Evolutionary conservation across 768 basidiomycete genomes (phyloP).

Genomic region (Cytidiella melzeri): DNA sequence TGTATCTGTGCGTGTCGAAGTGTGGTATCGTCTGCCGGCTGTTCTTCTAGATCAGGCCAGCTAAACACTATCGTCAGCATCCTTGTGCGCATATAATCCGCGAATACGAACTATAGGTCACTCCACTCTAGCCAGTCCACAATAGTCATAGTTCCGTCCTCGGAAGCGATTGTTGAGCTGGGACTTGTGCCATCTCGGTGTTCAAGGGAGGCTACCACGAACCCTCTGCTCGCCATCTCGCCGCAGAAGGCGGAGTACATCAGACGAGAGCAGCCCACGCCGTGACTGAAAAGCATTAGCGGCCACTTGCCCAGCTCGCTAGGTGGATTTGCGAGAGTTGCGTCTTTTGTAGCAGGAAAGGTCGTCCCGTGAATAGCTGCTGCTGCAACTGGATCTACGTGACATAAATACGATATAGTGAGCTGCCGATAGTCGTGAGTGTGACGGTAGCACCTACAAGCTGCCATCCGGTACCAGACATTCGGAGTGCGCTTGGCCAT

Average conservation of each 20-base stretch:
- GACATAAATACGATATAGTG: too few relatives aligned
- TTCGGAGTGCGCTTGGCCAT: slow-evolving; percentile 28
- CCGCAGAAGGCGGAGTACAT: slow-evolving; percentile 40
- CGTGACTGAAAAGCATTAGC: slow-evolving; percentile 42
- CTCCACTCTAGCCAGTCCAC: slow-evolving; percentile 28
- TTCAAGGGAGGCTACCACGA: slow-evolving; percentile 39
- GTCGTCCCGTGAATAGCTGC: slow-evolving; percentile 27
- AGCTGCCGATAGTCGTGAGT: background rate
- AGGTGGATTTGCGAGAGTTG: slow-evolving; percentile 18
- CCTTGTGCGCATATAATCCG: background rate
- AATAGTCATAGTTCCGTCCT: slow-evolving; percentile 17
- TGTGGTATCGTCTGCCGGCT: slow-evolving; percentile 27
- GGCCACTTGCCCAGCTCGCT: slow-evolving; percentile 25
- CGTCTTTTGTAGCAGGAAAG: slow-evolving; percentile 26
- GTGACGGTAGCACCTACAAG: slow-evolving; percentile 17
- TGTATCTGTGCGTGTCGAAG: slow-evolving; percentile 26
- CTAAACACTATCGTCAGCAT: slow-evolving; percentile 4
- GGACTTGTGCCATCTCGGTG: slow-evolving; percentile 44
- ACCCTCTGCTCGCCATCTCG: slow-evolving; percentile 39
- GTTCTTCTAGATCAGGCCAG: slow-evolving; percentile 27
- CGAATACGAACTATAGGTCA: slow-evolving; percentile 19
- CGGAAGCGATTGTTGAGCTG: slow-evolving; percentile 17
- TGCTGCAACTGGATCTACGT: slow-evolving; percentile 20
- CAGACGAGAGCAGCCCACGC: slow-evolving; percentile 34
- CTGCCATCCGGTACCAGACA: slow-evolving; percentile 17